These are phyloP conservation scores for Geosmithia putterillii DNA, from an alignment of 2,329 filamentous ascomycete genomes.

Conservation along the genomic window DNA sequence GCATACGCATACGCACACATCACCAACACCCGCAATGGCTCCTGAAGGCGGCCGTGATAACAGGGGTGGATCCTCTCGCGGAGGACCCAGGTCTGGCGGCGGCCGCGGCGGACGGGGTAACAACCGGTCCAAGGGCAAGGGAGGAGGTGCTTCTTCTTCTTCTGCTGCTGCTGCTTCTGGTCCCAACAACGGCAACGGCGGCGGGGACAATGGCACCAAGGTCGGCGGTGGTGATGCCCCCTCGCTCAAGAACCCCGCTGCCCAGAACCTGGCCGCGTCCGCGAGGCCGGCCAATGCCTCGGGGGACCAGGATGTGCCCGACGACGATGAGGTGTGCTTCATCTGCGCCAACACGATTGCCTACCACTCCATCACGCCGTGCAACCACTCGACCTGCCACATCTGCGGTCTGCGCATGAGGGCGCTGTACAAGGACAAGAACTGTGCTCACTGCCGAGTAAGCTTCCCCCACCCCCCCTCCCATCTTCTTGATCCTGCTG, in stretches of 20 bases:
- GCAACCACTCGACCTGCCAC: conserved; percentile 94
- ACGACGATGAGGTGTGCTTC: conserved; percentile 81
- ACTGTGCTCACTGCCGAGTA: conserved; percentile 91
- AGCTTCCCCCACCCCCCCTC: conserved; percentile 16
- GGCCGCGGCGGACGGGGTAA: background rate
- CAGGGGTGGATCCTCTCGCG: background rate
- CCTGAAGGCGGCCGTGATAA: background rate
- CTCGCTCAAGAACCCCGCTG: conserved; percentile 14
- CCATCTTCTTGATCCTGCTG: background rate
- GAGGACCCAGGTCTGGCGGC: conserved; percentile 2
- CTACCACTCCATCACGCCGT: conserved; percentile 81
- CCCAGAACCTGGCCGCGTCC: conserved; percentile 10
- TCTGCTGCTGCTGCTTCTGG: too few relatives aligned
- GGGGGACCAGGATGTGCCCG: conserved; percentile 24
- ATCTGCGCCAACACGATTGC: conserved; percentile 89
- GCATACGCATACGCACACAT: background rate
- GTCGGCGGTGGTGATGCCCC: conserved; percentile 7
- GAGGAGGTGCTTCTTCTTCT: background rate
- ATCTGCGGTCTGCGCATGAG: conserved; percentile 87
- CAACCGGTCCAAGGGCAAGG: background rate
- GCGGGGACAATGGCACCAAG: background rate
- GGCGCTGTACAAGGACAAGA: conserved; percentile 90
- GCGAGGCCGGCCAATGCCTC: conserved; percentile 12
- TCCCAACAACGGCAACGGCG: background rate
- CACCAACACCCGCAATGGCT: background rate